Percentiles rank a stretch among this genome's conserved stretches.
Conservation (phyloP, 1,139 yeast genomes). For the Saccharomyces hybrid region DNA sequence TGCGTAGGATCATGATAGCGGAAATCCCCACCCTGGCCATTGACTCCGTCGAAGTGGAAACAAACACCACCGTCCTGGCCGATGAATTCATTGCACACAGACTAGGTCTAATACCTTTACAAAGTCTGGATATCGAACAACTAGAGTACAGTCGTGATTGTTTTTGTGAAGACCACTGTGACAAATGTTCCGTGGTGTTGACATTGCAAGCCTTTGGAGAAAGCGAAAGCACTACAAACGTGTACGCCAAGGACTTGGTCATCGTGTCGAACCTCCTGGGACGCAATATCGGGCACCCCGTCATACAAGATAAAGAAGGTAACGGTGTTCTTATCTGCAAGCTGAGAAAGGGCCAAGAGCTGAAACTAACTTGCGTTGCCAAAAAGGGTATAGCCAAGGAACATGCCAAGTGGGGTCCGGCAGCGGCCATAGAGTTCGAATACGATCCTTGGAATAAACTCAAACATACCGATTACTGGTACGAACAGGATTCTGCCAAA, state of each 20-base stretch:
- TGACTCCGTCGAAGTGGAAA: constrained; percentile 90
- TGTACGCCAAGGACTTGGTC: constrained; percentile 79
- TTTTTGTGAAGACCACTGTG: constrained; percentile 95
- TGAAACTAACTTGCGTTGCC: constrained; percentile 83
- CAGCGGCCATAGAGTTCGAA: constrained; percentile 95
- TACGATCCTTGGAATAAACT: constrained; percentile 99
- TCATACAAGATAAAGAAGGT: constrained; percentile 65
- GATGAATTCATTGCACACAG: constrained; percentile 94
- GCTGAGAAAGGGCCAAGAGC: constrained; percentile 86
- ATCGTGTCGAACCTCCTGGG: constrained; percentile 39
- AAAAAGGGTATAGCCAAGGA: constrained; percentile 97
- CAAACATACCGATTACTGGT: constrained; percentile 94
- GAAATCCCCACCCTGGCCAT: constrained; percentile 96
- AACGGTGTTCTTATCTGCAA: constrained; percentile 87
- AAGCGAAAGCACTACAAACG: constrained; percentile 79
- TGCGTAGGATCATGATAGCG: constrained; percentile 85
- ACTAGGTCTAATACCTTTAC: constrained; percentile 82
- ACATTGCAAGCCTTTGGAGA: constrained; percentile 83
- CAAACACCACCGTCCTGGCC: constrained; percentile 88
- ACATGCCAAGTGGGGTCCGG: constrained; percentile 98
- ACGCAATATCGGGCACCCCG: constrained; percentile 66
- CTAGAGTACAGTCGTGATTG: constrained; percentile 85
- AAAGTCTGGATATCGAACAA: constrained; percentile 74
- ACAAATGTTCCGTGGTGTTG: constrained; percentile 83
- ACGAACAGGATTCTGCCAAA: constrained; percentile 74